These are phyloP conservation scores for Capsella bursapastoris DNA, from an alignment of 345 rosid species.

Conservation along the genomic window DNA sequence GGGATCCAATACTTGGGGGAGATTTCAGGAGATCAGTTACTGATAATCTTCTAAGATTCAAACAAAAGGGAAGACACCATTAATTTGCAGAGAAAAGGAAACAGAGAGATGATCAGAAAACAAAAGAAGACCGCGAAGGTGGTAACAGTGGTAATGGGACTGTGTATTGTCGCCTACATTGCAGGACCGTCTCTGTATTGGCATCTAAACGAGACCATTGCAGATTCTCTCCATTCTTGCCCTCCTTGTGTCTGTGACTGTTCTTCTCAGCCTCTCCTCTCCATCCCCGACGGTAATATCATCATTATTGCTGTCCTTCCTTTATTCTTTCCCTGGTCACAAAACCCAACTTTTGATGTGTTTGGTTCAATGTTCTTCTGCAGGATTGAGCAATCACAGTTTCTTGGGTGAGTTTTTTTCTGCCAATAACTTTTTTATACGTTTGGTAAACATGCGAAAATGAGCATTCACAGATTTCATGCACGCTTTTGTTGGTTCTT, in stretches of 20 bases:
- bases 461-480: neutral
- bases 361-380: constrained; percentile 29
- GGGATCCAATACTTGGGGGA: constrained; percentile 43
- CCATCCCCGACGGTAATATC: constrained; percentile 53
- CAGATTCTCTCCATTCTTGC: constrained; percentile 49
- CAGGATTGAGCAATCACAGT: constrained; percentile 58
- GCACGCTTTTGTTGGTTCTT: constrained; percentile 21
- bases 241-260: constrained; percentile 67
- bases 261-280: constrained; percentile 61
- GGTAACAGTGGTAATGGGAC: constrained; percentile 49
- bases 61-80: constrained; percentile 26
- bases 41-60: constrained; percentile 36
- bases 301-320: neutral
- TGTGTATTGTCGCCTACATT: constrained; percentile 53
- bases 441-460: neutral
- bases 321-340: neutral
- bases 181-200: constrained; percentile 63
- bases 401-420: constrained; percentile 53
- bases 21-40: constrained; percentile 32
- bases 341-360: constrained; percentile 8
- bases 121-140: constrained; percentile 53
- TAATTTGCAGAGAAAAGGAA: constrained; percentile 31
- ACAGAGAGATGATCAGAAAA: constrained; percentile 46
- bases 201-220: constrained; percentile 54
- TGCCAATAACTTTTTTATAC: constrained; percentile 9